Conservation (phyloP, 1,284 basidiomycete species). For the Cronartium quercuum region DNA sequence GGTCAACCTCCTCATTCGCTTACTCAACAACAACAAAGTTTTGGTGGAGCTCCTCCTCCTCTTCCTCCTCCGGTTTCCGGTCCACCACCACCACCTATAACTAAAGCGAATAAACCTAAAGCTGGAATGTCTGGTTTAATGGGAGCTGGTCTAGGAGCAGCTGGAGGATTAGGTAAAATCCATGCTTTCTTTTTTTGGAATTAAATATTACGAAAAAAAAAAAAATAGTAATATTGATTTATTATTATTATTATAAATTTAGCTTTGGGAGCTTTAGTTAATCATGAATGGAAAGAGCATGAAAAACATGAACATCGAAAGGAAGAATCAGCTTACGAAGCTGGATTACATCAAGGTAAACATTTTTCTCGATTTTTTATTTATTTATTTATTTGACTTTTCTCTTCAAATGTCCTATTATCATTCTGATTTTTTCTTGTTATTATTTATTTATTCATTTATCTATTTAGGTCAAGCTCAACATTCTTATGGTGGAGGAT, state of each 20-base stretch:
- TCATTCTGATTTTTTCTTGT: not conserved
- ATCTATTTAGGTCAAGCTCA: conserved; percentile 2
- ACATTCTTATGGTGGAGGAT: not conserved
- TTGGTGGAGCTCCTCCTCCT: not conserved
- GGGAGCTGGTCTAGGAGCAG: conserved; percentile 13
- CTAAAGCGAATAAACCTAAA: conserved; percentile 2
- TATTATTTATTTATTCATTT: not conserved
- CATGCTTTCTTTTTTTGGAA: not conserved
- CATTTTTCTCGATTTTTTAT: not conserved
- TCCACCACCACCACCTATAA: not conserved
- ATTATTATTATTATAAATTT: not conserved
- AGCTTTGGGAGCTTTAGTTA: conserved; percentile 14
- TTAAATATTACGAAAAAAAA: too few relatives aligned
- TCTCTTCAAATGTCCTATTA: not conserved
- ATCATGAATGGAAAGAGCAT: conserved; percentile 30
- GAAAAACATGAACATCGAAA: conserved; percentile 6
- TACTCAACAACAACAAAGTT: not conserved
- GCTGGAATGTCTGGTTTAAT: not conserved
- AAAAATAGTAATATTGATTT: not conserved
- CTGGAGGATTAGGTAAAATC: conserved; percentile 20
- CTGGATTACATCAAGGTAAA: conserved; percentile 6
- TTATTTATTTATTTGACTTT: not conserved
- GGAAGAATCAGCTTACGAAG: conserved; percentile 7
- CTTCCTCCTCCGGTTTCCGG: not conserved
- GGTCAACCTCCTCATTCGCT: not conserved